Base-by-base conservation (phyloP, 371 early-diverging fungal genomes). In the Rhizopus stolonifer region DNA sequence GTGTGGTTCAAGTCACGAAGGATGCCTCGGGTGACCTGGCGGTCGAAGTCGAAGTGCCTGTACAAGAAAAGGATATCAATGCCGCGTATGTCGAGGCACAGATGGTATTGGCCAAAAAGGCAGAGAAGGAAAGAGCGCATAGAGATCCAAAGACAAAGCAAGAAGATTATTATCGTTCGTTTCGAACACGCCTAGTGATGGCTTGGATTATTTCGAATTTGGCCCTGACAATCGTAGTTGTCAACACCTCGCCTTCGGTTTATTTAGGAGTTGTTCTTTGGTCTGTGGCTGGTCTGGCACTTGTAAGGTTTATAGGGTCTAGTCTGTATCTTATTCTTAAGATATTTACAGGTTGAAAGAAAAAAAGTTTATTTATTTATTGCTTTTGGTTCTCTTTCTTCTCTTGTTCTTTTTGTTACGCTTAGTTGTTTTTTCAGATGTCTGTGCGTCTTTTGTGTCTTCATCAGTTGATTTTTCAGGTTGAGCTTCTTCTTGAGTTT, bases 131-230 rank as follows among this genome's bases (percentile, higher is more conserved):
- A 38, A 83, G 74, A 29, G 69, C 75, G 29, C 70, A 86, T 48
- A 82, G 87, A 32, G 93, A 91, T 67, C 83, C 84, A 29, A 79
- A 82, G 54, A 90, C 90, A 4, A 91, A 90, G 61, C 86, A 85
- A 65, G 93, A 94, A 54, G 98, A 97, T 62, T 85, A 89, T 62
- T 94, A 92, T 77, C 85, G 88, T 58, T 73, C 81, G 60, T 93
- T 94, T 84, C 87, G 98, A 60, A 95, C 96, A 1, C 72, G 83
- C 18, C 70, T 94, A 13, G 81, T 97, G 11, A 64, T 95, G 13
- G 61, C 71, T 18, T 97, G 96, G 96, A 84, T 93, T 60, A 68
- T 91, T 54, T 74, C 86, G 43, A 97, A 97, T 59, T 80, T 84
- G 19, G 57, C 85, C 5, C 74, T 97, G 46, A 85, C 91, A 6